Evolutionary conservation across 257 asterid species (phyloP).

Genomic region (Nicotiana paniculata): DNA sequence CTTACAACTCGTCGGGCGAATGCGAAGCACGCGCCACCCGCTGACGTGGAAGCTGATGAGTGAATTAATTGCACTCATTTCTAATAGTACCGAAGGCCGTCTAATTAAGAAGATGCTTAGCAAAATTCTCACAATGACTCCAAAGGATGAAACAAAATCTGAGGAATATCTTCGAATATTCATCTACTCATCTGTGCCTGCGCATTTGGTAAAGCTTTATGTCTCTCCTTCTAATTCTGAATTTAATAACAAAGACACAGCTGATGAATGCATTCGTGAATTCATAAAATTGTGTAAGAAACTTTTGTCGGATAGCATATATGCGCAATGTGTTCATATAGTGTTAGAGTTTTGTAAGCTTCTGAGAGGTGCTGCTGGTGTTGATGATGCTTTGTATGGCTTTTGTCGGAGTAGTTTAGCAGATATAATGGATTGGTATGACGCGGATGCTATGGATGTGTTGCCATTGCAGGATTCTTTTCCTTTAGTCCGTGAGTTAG

Average conservation of each 20-base stretch:
- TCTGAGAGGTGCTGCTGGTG: conserved; percentile 32
- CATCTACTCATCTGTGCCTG: conserved; percentile 44
- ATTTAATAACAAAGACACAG: conserved; percentile 24
- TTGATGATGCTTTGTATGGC: conserved; percentile 37
- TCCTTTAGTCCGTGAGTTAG: conserved; percentile 52
- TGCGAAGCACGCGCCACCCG: conserved; percentile 78
- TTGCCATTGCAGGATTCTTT: conserved; percentile 42
- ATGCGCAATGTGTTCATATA: conserved; percentile 35
- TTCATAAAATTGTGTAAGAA: conserved; percentile 39
- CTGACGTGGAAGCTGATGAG: conserved; percentile 63
- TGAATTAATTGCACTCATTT: conserved; percentile 36
- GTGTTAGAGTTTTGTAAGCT: conserved; percentile 53
- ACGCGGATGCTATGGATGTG: conserved; percentile 4
- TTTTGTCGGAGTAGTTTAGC: conserved; percentile 36
- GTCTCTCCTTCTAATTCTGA: conserved; percentile 30
- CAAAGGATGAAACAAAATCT: conserved; percentile 16
- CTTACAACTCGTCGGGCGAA: conserved; percentile 53
- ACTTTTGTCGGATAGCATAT: conserved; percentile 13
- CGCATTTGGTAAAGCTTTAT: conserved; percentile 66
- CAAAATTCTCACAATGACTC: not conserved
- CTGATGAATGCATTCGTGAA: conserved; percentile 46
- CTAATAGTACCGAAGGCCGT: not conserved
- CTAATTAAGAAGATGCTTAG: not conserved
- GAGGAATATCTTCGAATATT: conserved; percentile 50
- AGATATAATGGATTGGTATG: not conserved